Evolutionary conservation across 1,284 basidiomycete genomes (phyloP).

Genomic region (Tausonia pullulans): DNA sequence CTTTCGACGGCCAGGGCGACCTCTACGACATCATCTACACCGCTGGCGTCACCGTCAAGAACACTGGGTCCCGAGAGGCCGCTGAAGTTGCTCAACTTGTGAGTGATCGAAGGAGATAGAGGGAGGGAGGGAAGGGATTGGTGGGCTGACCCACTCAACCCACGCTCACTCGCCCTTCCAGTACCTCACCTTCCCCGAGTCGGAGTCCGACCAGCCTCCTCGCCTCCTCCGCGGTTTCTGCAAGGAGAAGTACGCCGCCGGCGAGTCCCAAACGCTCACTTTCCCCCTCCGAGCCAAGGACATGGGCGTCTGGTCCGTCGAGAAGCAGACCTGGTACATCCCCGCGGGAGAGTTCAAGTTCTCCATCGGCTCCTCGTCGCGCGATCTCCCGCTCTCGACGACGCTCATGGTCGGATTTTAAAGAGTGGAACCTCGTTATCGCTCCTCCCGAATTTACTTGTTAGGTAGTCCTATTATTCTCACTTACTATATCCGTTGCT

Average conservation of each 20-base stretch:
- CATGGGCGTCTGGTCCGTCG: constrained; percentile 35
- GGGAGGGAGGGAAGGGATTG: too few species aligned
- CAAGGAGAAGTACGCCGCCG: constrained; percentile 27
- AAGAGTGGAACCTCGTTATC: too few species aligned
- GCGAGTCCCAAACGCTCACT: constrained; percentile 26
- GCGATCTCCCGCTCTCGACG: constrained; percentile 20
- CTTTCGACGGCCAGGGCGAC: constrained; percentile 25
- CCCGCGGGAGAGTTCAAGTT: constrained; percentile 31
- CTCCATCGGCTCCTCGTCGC: constrained; percentile 29
- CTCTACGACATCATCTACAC: constrained; percentile 32
- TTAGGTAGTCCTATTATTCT: too few species aligned
- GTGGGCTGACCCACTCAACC: background rate
- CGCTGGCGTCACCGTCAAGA: constrained; percentile 33
- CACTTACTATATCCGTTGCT: too few species aligned
- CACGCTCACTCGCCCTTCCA: background rate
- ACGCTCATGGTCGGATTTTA: background rate
- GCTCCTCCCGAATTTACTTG: too few species aligned
- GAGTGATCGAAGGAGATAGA: constrained; percentile 12
- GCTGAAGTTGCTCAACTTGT: constrained; percentile 39
- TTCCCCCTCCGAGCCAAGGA: constrained; percentile 36
- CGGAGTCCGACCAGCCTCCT: constrained; percentile 31
- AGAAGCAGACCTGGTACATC: constrained; percentile 30
- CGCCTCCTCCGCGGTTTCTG: constrained; percentile 32
- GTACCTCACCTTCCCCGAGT: constrained; percentile 34
- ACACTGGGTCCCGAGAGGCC: constrained; percentile 33